Evolutionary conservation across 2,329 filamentous ascomycete genomes (phyloP), one percentile per base, ranked within the genome.

Genomic region (Bipolaris oryzae): DNA sequence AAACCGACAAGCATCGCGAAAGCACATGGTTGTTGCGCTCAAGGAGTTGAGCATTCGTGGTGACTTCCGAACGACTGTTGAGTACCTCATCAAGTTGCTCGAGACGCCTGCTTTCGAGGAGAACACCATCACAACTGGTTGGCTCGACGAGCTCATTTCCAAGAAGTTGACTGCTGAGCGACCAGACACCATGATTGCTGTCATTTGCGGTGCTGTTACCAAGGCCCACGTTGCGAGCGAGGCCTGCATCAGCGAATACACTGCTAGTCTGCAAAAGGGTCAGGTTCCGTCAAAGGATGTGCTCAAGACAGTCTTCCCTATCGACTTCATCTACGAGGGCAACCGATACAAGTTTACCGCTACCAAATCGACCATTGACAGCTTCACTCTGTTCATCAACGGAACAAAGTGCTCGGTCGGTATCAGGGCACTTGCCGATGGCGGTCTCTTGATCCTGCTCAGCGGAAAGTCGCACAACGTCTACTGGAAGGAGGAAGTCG

Each of bases 31-130:
- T 67, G 90, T 99, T 68, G 95, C 95, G 15, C 81, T 99, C 74
- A 99, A 99, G 84, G 95, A 99, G 80, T 80, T 99, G 80, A 99
- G 94, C 82, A 99, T 99, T 83, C 95, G 95, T 80, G 95, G 95
- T 85, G 95, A 99, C 78, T 99, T 99, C 86, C 87, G 93, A 74
- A 99, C 95, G 51, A 99, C 95, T 1, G 94, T 99, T 53, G 95
- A 99, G 78, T 99, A 99, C 77, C 86, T 99, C 63, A 98, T 99
- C 80, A 99, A 99, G 84, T 87, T 99, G 64, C 86, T 99, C 43
- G 95, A 99, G 81, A 99, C 96, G 0, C 94, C 96, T 62, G 95
- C 93, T 57, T 99, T 99, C 74, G 94, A 98, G 80, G 93, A 96
- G 60, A 99, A 99, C 83, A 99, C 95, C 65, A 99, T 99, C 77